Evolutionary conservation across 768 basidiomycete species (phyloP).

Genomic region (Cyclocybe aegerita): DNA sequence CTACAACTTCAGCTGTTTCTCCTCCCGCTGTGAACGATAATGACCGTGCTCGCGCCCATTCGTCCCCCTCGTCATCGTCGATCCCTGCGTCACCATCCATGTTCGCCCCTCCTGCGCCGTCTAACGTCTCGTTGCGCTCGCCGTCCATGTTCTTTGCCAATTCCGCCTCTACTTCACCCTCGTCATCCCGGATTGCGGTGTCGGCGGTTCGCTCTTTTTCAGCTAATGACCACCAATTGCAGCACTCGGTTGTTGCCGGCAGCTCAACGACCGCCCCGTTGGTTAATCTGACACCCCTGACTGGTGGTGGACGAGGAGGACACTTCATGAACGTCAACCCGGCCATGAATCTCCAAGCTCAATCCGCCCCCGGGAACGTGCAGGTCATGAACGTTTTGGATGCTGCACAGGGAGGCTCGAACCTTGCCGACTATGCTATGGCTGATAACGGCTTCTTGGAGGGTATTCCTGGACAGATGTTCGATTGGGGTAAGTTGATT

Average conservation of each 20-base stretch:
- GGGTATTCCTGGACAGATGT: conserved; percentile 82
- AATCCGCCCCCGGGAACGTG: conserved; percentile 48
- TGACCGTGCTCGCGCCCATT: conserved; percentile 33
- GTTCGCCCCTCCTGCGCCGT: conserved; percentile 6
- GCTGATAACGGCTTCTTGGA: conserved; percentile 71
- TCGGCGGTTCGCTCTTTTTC: neutral
- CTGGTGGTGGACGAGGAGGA: conserved; percentile 29
- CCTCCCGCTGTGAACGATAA: conserved; percentile 26
- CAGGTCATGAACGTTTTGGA: conserved; percentile 81
- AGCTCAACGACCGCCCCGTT: conserved; percentile 35
- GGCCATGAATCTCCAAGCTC: conserved; percentile 54
- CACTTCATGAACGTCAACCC: conserved; percentile 69
- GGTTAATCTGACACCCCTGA: conserved; percentile 57
- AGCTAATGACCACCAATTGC: conserved; percentile 9
- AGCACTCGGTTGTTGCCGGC: conserved; percentile 7
- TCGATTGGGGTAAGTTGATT: conserved; percentile 71
- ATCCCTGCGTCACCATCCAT: conserved; percentile 19
- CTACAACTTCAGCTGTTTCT: conserved; percentile 25
- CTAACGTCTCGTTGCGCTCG: neutral
- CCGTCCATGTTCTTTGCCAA: neutral
- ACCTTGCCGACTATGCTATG: conserved; percentile 63
- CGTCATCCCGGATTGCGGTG: neutral
- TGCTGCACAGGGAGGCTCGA: conserved; percentile 50
- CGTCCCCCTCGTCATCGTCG: conserved; percentile 33
- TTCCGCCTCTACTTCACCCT: neutral